Percentiles rank a stretch among this genome's conserved stretches.
These are phyloP conservation scores for Botryotinia convoluta DNA, from an alignment of 2,329 filamentous ascomycete species.

Conservation along the genomic window DNA sequence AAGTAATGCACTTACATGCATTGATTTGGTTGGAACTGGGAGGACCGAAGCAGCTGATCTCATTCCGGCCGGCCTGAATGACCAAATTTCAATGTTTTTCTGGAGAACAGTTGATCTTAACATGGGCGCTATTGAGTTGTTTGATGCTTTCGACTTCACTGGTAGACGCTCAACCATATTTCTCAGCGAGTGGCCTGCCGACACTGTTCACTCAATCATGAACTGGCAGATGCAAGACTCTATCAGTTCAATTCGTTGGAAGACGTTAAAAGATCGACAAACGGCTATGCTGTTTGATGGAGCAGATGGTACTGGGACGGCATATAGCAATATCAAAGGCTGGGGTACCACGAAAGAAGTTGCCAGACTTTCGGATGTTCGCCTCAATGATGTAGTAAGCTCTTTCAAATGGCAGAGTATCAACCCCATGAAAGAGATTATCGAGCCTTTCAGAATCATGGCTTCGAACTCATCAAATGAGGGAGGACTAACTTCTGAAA, in stretches of 20 bases:
- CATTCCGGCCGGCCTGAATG: background rate
- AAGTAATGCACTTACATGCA: background rate
- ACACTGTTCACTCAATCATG: background rate
- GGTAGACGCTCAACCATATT: background rate
- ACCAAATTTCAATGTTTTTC: slow-evolving; percentile 1
- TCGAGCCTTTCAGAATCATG: background rate
- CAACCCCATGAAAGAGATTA: background rate
- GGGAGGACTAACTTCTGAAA: background rate
- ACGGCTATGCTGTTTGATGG: background rate
- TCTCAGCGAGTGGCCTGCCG: background rate
- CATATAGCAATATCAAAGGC: background rate
- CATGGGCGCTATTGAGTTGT: background rate
- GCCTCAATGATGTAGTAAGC: background rate
- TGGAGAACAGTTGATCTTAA: slow-evolving; percentile 6
- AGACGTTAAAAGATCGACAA: background rate
- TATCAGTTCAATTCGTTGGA: background rate
- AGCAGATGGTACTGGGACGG: background rate
- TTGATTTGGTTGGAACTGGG: background rate
- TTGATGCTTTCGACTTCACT: background rate
- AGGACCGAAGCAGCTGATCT: background rate
- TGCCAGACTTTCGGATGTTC: background rate
- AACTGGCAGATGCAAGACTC: background rate
- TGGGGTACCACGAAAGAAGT: background rate
- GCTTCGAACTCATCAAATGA: background rate
- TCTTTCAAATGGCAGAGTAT: background rate